Percentiles rank a stretch among this genome's conserved stretches.
Evolutionary conservation across 2,329 filamentous ascomycete genomes (phyloP).

Genomic region (Sporothrix mexicana): DNA sequence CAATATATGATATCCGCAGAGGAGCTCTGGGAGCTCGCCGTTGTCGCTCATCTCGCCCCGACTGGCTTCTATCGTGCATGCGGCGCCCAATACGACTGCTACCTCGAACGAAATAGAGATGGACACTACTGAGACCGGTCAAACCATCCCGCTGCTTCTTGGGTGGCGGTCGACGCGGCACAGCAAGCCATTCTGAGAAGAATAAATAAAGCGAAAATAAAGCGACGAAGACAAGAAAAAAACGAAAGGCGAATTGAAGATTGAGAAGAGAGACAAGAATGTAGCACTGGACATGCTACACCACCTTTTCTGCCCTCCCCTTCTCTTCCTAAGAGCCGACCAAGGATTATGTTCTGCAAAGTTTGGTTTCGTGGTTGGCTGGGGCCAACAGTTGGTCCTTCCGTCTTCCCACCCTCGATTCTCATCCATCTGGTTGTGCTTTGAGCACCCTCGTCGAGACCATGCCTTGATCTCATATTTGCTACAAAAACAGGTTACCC

Average conservation of each 20-base stretch:
- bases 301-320: not conserved
- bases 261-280: not conserved
- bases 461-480: not conserved
- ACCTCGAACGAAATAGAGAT: slow-evolving; percentile 14
- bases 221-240: slow-evolving; percentile 4
- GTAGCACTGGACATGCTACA: not conserved
- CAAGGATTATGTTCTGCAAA: not conserved
- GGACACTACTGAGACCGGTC: slow-evolving; percentile 14
- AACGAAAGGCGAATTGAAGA: not conserved
- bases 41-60: slow-evolving; percentile 21
- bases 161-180: slow-evolving; percentile 25
- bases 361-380: slow-evolving; percentile 23
- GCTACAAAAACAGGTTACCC: not conserved
- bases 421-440: slow-evolving; percentile 19
- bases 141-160: slow-evolving; percentile 12
- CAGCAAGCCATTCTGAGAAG: slow-evolving; percentile 11
- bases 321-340: not conserved
- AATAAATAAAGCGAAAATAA: slow-evolving; percentile 29
- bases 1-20: not conserved
- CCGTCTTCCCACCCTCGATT: slow-evolving; percentile 17
- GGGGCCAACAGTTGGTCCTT: slow-evolving; percentile 29
- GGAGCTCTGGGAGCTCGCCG: not conserved
- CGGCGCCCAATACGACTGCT: not conserved
- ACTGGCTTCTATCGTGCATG: slow-evolving; percentile 9
- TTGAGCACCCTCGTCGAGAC: not conserved